Conservation (phyloP, 768 basidiomycete species). For the Macrolepiota dolichaula region DNA sequence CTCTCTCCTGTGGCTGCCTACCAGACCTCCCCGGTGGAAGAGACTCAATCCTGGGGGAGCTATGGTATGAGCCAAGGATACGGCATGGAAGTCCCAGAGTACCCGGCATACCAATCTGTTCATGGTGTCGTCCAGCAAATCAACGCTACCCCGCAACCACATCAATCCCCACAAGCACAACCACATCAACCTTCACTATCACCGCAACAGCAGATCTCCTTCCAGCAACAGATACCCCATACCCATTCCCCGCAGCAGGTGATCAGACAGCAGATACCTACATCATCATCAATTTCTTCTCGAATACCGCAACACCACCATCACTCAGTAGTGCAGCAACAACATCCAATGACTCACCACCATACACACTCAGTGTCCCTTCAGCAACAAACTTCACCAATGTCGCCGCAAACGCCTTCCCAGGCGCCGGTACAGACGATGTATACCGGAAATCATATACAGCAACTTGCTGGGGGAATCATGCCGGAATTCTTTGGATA, state of each 20-base stretch:
- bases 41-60: slow-evolving; percentile 24
- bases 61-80: slow-evolving; percentile 18
- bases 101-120: slow-evolving; percentile 8
- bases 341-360: slow-evolving; percentile 24
- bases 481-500: slow-evolving; percentile 31
- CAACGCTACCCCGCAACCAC: slow-evolving; percentile 11
- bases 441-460: slow-evolving; percentile 9
- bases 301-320: slow-evolving; percentile 7
- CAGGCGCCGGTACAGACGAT: background rate
- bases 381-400: slow-evolving; percentile 12
- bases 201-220: slow-evolving; percentile 8
- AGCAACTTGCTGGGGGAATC: slow-evolving; percentile 10
- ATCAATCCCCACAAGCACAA: slow-evolving; percentile 9
- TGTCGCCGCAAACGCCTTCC: background rate
- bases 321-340: slow-evolving; percentile 9
- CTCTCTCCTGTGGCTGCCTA: slow-evolving; percentile 10
- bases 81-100: slow-evolving; percentile 18
- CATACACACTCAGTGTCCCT: slow-evolving; percentile 10
- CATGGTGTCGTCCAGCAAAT: slow-evolving; percentile 7
- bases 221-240: slow-evolving; percentile 23
- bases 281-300: background rate
- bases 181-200: slow-evolving; percentile 5
- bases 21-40: slow-evolving; percentile 8
- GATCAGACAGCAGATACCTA: background rate
- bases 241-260: background rate